Percentiles rank a stretch among this genome's conserved stretches.
Conservation (phyloP, 179 eudicot genomes). For the Dionaea muscipula region DNA sequence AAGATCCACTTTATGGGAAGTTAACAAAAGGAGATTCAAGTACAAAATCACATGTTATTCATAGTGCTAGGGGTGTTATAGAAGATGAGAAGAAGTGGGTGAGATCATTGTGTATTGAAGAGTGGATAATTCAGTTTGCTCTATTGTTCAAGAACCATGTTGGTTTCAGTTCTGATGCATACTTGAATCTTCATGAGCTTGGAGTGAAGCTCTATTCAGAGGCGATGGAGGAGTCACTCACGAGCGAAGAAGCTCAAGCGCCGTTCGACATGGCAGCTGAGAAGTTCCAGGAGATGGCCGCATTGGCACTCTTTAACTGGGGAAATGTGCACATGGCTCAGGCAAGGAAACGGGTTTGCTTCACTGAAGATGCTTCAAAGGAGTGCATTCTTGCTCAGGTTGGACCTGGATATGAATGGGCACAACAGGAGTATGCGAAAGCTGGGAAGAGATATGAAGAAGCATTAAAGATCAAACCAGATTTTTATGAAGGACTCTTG, state of each 20-base stretch:
- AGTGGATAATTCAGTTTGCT: slow-evolving; percentile 88
- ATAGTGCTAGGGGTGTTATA: slow-evolving; percentile 14
- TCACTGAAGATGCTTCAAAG: slow-evolving; percentile 42
- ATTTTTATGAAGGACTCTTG: slow-evolving; percentile 68
- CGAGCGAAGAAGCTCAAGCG: slow-evolving; percentile 80
- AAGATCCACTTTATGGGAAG: slow-evolving; percentile 55
- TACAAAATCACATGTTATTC: slow-evolving; percentile 10
- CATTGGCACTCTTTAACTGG: slow-evolving; percentile 87
- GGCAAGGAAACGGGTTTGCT: slow-evolving; percentile 57
- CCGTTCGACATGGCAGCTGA: slow-evolving; percentile 58
- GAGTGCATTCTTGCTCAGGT: slow-evolving; percentile 41
- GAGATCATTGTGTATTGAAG: slow-evolving; percentile 42
- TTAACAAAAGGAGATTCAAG: slow-evolving; percentile 16
- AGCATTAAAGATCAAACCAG: slow-evolving; percentile 62
- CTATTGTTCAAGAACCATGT: slow-evolving; percentile 74
- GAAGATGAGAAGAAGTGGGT: slow-evolving; percentile 14
- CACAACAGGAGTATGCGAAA: slow-evolving; percentile 47
- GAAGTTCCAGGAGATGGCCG: slow-evolving; percentile 87
- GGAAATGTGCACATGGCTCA: slow-evolving; percentile 93
- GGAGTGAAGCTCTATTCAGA: slow-evolving; percentile 85
- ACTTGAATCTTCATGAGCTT: slow-evolving; percentile 69
- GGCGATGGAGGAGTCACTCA: slow-evolving; percentile 78
- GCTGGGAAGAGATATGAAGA: slow-evolving; percentile 79
- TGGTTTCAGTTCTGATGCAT: slow-evolving; percentile 72
- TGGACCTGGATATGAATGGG: slow-evolving; percentile 57